Conservation (phyloP, 176 grass and related monocot genomes). For the Typha latifolia region DNA sequence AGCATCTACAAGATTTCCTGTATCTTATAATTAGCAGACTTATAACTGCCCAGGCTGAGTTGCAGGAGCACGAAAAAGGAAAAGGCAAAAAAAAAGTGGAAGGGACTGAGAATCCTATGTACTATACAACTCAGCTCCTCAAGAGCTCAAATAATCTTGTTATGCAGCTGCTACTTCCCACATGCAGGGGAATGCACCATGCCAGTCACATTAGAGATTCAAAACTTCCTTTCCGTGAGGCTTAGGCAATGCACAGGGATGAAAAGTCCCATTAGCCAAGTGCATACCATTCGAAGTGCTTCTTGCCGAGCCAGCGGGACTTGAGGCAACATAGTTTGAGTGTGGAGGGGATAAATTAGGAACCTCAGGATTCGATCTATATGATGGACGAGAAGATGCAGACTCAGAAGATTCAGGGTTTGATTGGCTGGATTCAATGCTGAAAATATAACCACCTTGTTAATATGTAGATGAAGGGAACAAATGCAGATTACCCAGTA, state of each 20-base stretch:
- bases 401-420: conserved; percentile 33
- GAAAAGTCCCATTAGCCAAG: conserved; percentile 23
- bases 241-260: conserved; percentile 33
- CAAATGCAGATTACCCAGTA: too few species aligned
- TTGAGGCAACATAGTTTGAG: conserved; percentile 20
- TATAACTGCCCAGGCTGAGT: neutral
- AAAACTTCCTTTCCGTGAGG: conserved; percentile 37
- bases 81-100: neutral
- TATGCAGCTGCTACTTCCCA: too few species aligned
- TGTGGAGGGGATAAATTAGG: conserved; percentile 18
- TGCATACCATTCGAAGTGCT: conserved; percentile 20
- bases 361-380: conserved; percentile 36
- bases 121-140: conserved; percentile 1
- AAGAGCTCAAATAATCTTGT: neutral
- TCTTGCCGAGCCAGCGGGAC: conserved; percentile 13
- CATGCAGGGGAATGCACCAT: neutral
- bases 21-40: neutral
- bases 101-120: neutral
- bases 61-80: neutral
- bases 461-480: neutral
- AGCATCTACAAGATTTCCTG: neutral
- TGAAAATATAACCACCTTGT: neutral
- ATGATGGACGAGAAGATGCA: conserved; percentile 23
- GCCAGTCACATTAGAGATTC: neutral
- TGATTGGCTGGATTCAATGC: conserved; percentile 17